Evolutionary conservation across 805 yeast species (phyloP).

Genomic region (Isabelozyma pseudorhagii): DNA sequence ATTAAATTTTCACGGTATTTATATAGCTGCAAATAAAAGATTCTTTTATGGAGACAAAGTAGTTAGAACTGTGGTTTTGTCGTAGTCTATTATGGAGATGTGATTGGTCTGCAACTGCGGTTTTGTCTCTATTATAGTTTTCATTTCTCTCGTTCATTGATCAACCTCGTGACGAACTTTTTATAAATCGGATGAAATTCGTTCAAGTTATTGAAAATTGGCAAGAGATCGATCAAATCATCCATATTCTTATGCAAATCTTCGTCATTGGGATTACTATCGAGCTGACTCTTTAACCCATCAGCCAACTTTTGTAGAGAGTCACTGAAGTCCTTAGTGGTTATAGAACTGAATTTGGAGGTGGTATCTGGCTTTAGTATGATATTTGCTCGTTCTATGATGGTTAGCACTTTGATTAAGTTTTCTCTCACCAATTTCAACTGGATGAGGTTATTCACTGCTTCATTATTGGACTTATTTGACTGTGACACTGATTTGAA

Average conservation of each 20-base stretch:
- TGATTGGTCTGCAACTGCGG: no score
- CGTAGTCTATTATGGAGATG: no score
- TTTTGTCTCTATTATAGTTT: no score
- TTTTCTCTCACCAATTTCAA: slow-evolving; percentile 45
- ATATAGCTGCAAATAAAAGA: background rate
- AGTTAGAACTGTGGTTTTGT: background rate
- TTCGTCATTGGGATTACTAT: slow-evolving; percentile 20
- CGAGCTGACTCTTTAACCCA: slow-evolving; percentile 43
- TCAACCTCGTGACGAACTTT: slow-evolving; percentile 35
- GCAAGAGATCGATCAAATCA: slow-evolving; percentile 45
- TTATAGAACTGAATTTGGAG: slow-evolving; percentile 5
- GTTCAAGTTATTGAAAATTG: slow-evolving; percentile 51
- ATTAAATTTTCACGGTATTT: background rate
- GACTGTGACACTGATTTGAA: background rate
- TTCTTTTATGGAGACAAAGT: background rate
- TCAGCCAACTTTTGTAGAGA: slow-evolving; percentile 46
- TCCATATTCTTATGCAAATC: slow-evolving; percentile 33
- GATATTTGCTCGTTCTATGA: slow-evolving; percentile 39
- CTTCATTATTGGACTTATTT: background rate
- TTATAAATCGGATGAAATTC: slow-evolving; percentile 49
- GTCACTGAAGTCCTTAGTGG: slow-evolving; percentile 16
- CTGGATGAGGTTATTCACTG: slow-evolving; percentile 37
- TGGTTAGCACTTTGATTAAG: slow-evolving; percentile 42
- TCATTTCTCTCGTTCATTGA: background rate
- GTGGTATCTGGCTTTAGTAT: slow-evolving; percentile 1